Percentiles rank a stretch among this genome's conserved stretches.
Evolutionary conservation across 148 eudicot genomes (phyloP).

Genomic region (Rhododendron williamsianum): DNA sequence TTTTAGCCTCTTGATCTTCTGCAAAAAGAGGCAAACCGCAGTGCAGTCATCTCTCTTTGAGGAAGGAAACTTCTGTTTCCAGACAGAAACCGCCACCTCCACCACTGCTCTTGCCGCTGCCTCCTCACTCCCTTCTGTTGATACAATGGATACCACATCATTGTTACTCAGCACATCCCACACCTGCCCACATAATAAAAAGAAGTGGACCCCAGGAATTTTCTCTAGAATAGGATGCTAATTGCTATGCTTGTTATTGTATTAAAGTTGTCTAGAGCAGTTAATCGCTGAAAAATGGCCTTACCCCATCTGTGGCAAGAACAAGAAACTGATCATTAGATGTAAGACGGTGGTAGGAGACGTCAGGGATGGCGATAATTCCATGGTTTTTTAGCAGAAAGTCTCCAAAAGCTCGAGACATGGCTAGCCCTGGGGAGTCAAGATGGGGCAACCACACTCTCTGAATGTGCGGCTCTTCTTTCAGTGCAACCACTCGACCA

Average conservation of each 20-base stretch:
- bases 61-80: constrained; percentile 52
- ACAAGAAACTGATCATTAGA: constrained; percentile 57
- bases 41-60: constrained; percentile 69
- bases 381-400: constrained; percentile 61
- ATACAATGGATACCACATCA: constrained; percentile 43
- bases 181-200: constrained; percentile 27
- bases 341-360: constrained; percentile 41
- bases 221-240: neutral
- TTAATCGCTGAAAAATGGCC: neutral
- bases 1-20: constrained; percentile 3
- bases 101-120: constrained; percentile 61
- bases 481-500: constrained; percentile 58
- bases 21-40: constrained; percentile 63
- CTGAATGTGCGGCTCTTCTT: constrained; percentile 55
- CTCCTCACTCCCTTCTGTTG: constrained; percentile 36
- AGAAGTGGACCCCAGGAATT: neutral
- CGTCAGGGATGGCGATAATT: constrained; percentile 55
- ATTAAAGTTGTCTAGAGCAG: neutral
- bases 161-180: constrained; percentile 85
- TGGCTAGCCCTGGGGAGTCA: constrained; percentile 71
- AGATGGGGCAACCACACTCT: constrained; percentile 75
- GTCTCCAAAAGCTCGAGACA: constrained; percentile 82
- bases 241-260: neutral
- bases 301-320: constrained; percentile 72
- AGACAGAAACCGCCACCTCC: constrained; percentile 40